Percentiles rank a stretch among this genome's conserved stretches.
Evolutionary conservation across 1,284 basidiomycete species (phyloP).

Genomic region (Abortiporus biennis): DNA sequence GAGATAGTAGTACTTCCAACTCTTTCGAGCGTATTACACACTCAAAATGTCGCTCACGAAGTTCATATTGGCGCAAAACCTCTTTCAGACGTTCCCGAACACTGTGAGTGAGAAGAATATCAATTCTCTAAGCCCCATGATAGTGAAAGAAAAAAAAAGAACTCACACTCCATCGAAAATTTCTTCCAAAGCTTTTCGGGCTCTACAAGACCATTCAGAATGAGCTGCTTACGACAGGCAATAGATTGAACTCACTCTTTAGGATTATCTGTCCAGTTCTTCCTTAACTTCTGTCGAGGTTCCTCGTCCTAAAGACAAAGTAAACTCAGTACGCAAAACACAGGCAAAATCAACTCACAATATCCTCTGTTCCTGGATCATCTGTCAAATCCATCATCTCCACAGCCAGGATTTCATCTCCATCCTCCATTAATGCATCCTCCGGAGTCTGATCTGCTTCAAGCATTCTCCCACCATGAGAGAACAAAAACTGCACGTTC

Average conservation of each 20-base stretch:
- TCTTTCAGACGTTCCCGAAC: constrained; percentile 79
- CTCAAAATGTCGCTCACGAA: constrained; percentile 83
- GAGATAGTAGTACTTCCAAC: constrained; percentile 74
- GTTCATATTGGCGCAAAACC: constrained; percentile 76
- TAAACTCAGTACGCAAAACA: not conserved
- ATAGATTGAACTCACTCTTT: constrained; percentile 50
- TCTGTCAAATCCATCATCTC: constrained; percentile 84
- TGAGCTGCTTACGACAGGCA: too few relatives aligned
- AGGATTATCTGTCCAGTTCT: constrained; percentile 71
- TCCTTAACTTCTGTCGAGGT: constrained; percentile 60
- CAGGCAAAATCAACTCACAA: constrained; percentile 36
- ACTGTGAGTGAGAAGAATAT: constrained; percentile 28
- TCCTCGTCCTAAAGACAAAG: constrained; percentile 45
- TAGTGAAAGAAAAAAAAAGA: not conserved
- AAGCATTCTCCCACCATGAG: constrained; percentile 67
- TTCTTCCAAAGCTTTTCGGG: constrained; percentile 65
- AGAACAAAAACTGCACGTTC: constrained; percentile 68
- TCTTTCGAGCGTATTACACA: constrained; percentile 85
- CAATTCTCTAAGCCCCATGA: constrained; percentile 1
- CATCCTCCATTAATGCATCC: constrained; percentile 76
- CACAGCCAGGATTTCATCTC: constrained; percentile 78
- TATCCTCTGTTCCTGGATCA: constrained; percentile 50
- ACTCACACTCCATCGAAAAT: constrained; percentile 78
- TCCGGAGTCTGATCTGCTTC: constrained; percentile 78
- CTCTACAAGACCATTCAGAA: too few relatives aligned